These are phyloP conservation scores for Pneumocystis carinii DNA, from an alignment of 1,139 yeast genomes.

Conservation along the genomic window DNA sequence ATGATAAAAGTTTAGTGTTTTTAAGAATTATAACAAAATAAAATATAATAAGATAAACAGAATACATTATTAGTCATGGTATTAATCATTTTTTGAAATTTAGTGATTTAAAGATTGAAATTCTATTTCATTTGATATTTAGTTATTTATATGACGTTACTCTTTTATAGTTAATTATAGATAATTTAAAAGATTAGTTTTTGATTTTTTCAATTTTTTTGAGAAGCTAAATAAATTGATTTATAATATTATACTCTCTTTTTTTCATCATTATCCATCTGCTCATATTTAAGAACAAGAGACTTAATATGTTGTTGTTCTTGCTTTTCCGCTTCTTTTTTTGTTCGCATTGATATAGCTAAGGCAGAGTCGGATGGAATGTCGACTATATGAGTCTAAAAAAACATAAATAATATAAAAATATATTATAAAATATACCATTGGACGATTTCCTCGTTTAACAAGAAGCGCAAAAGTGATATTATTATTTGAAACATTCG, in stretches of 20 bases:
- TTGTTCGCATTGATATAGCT: conserved; percentile 15
- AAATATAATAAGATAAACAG: too few species aligned
- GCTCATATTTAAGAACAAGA: conserved; percentile 15
- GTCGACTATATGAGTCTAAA: conserved; percentile 12
- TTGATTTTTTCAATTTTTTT: neutral
- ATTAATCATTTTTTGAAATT: too few species aligned
- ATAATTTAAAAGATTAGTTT: neutral
- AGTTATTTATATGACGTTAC: too few species aligned
- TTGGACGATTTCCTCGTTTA: conserved; percentile 14
- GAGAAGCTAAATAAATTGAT: neutral
- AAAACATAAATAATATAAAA: neutral
- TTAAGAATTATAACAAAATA: too few species aligned
- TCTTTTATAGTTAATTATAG: neutral
- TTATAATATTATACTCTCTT: neutral
- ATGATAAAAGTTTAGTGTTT: too few species aligned
- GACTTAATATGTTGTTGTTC: conserved; percentile 14
- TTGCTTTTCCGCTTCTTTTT: conserved; percentile 13
- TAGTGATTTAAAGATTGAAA: too few species aligned
- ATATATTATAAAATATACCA: conserved; percentile 4
- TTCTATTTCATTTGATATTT: too few species aligned
- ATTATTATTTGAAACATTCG: conserved; percentile 1
- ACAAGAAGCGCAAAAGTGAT: conserved; percentile 15
- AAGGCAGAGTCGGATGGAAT: conserved; percentile 15
- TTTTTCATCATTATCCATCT: conserved; percentile 2
- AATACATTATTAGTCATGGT: too few species aligned